These are phyloP conservation scores for Camellia granthamiana DNA, from an alignment of 148 eudicot genomes.

Conservation along the genomic window DNA sequence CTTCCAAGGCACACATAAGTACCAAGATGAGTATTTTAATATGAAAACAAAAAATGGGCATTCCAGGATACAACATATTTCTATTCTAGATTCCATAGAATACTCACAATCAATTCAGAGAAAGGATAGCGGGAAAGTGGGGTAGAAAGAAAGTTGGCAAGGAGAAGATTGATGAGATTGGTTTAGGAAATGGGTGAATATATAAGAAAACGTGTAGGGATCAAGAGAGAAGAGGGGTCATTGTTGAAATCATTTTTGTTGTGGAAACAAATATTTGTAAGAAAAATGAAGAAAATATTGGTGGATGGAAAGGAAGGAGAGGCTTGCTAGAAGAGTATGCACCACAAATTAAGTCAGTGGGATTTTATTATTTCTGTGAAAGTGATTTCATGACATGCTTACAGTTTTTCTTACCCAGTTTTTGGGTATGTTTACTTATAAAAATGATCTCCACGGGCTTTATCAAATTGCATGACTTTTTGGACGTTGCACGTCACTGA, in stretches of 20 bases:
- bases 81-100: neutral
- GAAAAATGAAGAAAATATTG: neutral
- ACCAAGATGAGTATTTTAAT: too few relatives aligned
- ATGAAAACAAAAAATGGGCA: neutral
- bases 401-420: neutral
- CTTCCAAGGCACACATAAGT: too few relatives aligned
- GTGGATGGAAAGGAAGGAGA: slow-evolving; percentile 13
- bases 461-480: neutral
- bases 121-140: neutral
- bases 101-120: neutral
- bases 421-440: neutral
- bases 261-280: neutral
- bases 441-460: neutral
- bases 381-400: slow-evolving; percentile 2
- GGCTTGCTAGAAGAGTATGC: neutral
- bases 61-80: neutral
- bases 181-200: neutral
- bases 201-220: neutral
- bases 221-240: neutral
- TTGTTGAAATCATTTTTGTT: neutral
- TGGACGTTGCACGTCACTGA: neutral
- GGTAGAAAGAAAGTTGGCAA: slow-evolving; percentile 5
- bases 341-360: slow-evolving; percentile 6
- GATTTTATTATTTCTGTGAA: neutral
- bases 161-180: neutral